A percentile compares a stretch with the other conserved stretches of the same genome.
Conservation (phyloP, 176 grass and related monocot species). For the Aegilops longissima region DNA sequence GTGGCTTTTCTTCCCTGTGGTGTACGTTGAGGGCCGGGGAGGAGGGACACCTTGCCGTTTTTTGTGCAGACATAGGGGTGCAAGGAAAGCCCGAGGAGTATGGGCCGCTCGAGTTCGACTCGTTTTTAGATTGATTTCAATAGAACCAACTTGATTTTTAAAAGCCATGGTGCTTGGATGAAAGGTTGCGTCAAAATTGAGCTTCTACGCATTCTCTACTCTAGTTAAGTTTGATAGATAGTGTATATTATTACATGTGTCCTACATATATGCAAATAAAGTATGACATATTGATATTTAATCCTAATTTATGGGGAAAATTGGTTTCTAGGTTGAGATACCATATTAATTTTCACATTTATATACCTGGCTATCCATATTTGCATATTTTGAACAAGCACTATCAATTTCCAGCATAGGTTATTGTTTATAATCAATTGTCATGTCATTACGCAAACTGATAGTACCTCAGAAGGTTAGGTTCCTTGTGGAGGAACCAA, state of each 20-base stretch:
- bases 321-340: no score
- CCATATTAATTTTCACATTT: not conserved
- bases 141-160: not conserved
- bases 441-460: no score
- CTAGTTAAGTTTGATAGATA: no score
- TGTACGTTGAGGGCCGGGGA: not conserved
- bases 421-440: not conserved
- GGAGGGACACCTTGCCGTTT: constrained; percentile 1
- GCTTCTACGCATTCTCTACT: no score
- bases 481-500: no score
- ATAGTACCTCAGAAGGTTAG: no score
- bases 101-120: not conserved
- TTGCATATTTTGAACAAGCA: not conserved
- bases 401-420: not conserved
- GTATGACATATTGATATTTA: no score
- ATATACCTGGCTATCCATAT: not conserved
- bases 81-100: not conserved
- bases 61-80: not conserved
- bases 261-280: no score
- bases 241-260: no score
- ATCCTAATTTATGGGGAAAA: no score
- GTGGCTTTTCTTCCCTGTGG: constrained; percentile 3
- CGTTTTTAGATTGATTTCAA: not conserved
- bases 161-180: not conserved
- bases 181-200: not conserved